Evolutionary conservation across 805 yeast genomes (phyloP).

Genomic region (Kluyveromyces dobzhanskii): DNA sequence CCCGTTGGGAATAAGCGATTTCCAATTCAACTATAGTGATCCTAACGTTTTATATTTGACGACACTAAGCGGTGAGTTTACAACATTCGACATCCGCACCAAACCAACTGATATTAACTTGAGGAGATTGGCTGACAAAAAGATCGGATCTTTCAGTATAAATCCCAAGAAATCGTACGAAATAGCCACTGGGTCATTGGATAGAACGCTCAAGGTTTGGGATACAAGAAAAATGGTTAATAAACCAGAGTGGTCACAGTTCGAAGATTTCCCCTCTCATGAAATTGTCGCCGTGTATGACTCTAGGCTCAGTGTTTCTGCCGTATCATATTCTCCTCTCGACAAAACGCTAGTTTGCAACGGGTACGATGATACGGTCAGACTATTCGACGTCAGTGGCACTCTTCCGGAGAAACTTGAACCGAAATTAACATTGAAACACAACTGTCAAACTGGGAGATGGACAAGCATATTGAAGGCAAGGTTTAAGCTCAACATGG

Average conservation of each 20-base stretch:
- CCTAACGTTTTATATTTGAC: constrained; percentile 58
- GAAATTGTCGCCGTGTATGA: constrained; percentile 47
- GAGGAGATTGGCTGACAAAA: constrained; percentile 74
- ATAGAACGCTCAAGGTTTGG: constrained; percentile 79
- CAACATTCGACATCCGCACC: constrained; percentile 61
- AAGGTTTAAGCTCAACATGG: constrained; percentile 66
- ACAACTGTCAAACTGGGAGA: constrained; percentile 93
- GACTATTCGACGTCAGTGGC: constrained; percentile 48
- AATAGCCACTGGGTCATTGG: constrained; percentile 83
- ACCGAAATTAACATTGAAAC: constrained; percentile 63
- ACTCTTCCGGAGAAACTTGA: constrained; percentile 31
- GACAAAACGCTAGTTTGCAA: constrained; percentile 71
- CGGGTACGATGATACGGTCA: constrained; percentile 83
- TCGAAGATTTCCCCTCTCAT: constrained; percentile 34
- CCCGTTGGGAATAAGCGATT: constrained; percentile 67
- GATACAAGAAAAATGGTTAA: constrained; percentile 55
- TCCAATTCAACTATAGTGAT: constrained; percentile 42
- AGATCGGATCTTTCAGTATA: constrained; percentile 81
- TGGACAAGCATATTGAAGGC: constrained; percentile 94
- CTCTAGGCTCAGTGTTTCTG: constrained; percentile 74
- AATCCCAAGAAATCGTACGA: constrained; percentile 61
- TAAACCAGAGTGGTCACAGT: constrained; percentile 49
- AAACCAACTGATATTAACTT: constrained; percentile 29
- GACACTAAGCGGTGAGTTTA: constrained; percentile 74
- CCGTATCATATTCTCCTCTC: constrained; percentile 68